Conservation (phyloP, 345 rosid genomes). For the Pistacia integerrima region DNA sequence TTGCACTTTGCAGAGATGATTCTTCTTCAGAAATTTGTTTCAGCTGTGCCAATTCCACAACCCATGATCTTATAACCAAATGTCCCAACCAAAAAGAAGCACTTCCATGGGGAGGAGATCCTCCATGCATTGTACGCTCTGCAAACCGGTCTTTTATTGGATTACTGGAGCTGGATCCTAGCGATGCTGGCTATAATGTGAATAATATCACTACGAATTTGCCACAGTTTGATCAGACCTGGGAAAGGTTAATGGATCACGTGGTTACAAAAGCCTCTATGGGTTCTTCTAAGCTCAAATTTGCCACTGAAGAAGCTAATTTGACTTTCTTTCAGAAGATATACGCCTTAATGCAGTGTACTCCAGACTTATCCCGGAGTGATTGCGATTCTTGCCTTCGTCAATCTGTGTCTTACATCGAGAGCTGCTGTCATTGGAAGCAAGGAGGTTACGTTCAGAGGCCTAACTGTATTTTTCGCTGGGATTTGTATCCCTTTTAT, state of each 20-base stretch:
- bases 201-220: constrained; percentile 12
- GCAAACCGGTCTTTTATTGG: constrained; percentile 33
- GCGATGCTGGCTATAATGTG: background rate
- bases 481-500: constrained; percentile 52
- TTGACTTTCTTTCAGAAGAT: constrained; percentile 18
- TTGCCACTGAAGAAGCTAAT: constrained; percentile 31
- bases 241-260: constrained; percentile 34
- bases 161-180: constrained; percentile 25
- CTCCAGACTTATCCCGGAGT: constrained; percentile 43
- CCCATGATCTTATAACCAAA: constrained; percentile 9
- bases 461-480: constrained; percentile 54
- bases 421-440: constrained; percentile 27
- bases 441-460: constrained; percentile 39
- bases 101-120: background rate
- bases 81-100: constrained; percentile 50
- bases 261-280: constrained; percentile 25
- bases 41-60: constrained; percentile 22
- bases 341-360: constrained; percentile 52
- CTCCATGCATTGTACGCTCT: constrained; percentile 38
- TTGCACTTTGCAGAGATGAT: constrained; percentile 43
- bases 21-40: constrained; percentile 28
- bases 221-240: constrained; percentile 29
- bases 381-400: constrained; percentile 41
- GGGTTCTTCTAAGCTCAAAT: constrained; percentile 37
- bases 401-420: constrained; percentile 6